phyloP scores from a whole-genome alignment of 2,329 filamentous ascomycete species.

The Fusarium palustre region DNA sequence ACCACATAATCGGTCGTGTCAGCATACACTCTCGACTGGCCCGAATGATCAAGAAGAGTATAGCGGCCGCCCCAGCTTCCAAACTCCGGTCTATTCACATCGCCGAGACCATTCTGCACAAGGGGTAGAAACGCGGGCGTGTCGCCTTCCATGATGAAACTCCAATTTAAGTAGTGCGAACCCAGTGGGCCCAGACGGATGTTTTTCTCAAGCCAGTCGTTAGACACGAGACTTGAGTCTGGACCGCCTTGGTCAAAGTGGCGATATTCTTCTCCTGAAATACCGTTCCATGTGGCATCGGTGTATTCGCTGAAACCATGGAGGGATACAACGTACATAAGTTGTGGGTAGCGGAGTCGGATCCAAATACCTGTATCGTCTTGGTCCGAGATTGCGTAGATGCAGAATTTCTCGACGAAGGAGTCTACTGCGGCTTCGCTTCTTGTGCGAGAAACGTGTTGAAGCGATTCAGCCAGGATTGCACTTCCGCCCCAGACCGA shows the following conservation, averaged over 20 bases:
- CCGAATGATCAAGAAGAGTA: conserved; percentile 6
- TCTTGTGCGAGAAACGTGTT: conserved; percentile 48
- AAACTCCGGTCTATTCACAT: conserved; percentile 22
- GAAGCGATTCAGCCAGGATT: conserved; percentile 61
- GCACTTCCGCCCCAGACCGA: conserved; percentile 66
- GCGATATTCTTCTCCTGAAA: conserved; percentile 44
- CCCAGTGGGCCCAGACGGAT: conserved; percentile 15
- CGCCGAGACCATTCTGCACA: conserved; percentile 1
- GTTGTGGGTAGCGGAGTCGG: conserved; percentile 61
- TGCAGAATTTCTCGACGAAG: conserved; percentile 57
- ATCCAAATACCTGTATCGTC: conserved; percentile 69
- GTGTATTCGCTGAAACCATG: conserved; percentile 68
- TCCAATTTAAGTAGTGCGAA: conserved; percentile 8
- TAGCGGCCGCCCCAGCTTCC: conserved; percentile 27
- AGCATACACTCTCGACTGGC: conserved; percentile 1
- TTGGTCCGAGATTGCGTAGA: conserved; percentile 70
- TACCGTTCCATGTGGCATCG: conserved; percentile 66
- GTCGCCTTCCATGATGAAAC: conserved; percentile 26
- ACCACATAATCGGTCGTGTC: conserved; percentile 16
- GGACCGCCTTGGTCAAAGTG: conserved; percentile 23
- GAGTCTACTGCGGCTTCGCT: conserved; percentile 47
- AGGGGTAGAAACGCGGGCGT: conserved; percentile 10
- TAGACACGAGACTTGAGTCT: conserved; percentile 1
- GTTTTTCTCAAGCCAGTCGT: conserved; percentile 13
- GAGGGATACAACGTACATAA: conserved; percentile 66